These are phyloP conservation scores for Tetrahymena thermophila DNA, from an alignment of 73 alveolate genomes.

Conservation along the genomic window DNA sequence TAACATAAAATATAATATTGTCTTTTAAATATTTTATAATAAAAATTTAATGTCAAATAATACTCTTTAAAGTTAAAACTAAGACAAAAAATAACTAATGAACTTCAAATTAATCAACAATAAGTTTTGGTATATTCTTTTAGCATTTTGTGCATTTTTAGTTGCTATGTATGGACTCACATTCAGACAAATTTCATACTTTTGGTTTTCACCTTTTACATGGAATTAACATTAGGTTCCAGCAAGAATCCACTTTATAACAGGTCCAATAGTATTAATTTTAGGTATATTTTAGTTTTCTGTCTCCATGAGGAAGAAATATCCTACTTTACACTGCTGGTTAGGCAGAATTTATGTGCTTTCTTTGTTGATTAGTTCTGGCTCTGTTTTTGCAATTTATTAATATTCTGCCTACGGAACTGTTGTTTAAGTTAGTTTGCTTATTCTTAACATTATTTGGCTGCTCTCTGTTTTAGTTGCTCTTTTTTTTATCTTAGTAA, in stretches of 20 bases:
- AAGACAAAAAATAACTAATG: background rate
- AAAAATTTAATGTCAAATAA: no score
- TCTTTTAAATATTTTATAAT: no score
- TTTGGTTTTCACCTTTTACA: background rate
- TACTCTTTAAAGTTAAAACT: background rate
- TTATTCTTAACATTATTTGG: background rate
- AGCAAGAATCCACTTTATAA: background rate
- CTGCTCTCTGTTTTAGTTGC: background rate
- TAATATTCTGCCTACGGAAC: background rate
- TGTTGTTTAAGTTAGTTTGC: background rate
- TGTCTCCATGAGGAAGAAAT: background rate
- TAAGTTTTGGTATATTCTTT: background rate
- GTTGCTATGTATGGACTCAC: background rate
- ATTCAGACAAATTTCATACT: background rate
- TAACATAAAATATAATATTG: no score
- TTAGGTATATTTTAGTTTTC: background rate
- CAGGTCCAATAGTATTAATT: background rate
- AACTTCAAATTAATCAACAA: background rate
- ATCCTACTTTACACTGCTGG: background rate
- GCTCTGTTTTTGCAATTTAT: background rate
- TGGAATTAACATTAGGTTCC: background rate
- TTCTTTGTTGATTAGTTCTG: background rate
- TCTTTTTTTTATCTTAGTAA: background rate
- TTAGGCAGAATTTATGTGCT: background rate
- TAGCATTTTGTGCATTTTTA: background rate